Conservation (phyloP, 768 basidiomycete species). For the Lentinula sp. region DNA sequence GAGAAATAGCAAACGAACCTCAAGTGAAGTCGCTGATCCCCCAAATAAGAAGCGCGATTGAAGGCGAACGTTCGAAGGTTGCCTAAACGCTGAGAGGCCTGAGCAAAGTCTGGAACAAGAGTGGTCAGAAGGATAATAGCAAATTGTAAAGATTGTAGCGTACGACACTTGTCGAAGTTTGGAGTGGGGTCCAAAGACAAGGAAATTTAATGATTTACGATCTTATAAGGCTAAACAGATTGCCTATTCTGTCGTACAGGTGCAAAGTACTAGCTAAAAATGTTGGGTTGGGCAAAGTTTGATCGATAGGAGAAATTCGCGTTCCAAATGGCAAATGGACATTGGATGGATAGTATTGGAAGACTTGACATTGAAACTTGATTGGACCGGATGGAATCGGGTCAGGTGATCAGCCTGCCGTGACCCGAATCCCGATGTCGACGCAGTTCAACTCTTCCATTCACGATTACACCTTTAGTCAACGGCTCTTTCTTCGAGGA, state of each 20-base stretch:
- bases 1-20: slow-evolving; percentile 28
- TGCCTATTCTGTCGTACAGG: not conserved
- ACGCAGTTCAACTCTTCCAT: not conserved
- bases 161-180: not conserved
- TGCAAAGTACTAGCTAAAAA: not conserved
- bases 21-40: slow-evolving; percentile 51
- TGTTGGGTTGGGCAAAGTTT: not conserved
- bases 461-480: slow-evolving; percentile 26
- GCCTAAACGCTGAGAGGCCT: slow-evolving; percentile 46
- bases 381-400: not conserved
- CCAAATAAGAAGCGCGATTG: slow-evolving; percentile 69
- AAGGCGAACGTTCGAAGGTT: slow-evolving; percentile 55
- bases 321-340: not conserved
- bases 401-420: not conserved
- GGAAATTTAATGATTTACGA: not conserved
- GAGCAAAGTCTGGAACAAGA: slow-evolving; percentile 20
- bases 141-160: not conserved
- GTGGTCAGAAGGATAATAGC: not conserved
- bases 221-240: not conserved
- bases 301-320: slow-evolving; percentile 20
- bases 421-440: slow-evolving; percentile 5
- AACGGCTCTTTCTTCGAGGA: slow-evolving; percentile 48
- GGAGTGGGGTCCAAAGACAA: not conserved
- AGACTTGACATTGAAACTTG: not conserved
- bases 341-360: not conserved